phyloP scores from a whole-genome alignment of 192 early-diverging fungal genomes.

The Coemansia sp. region DNA sequence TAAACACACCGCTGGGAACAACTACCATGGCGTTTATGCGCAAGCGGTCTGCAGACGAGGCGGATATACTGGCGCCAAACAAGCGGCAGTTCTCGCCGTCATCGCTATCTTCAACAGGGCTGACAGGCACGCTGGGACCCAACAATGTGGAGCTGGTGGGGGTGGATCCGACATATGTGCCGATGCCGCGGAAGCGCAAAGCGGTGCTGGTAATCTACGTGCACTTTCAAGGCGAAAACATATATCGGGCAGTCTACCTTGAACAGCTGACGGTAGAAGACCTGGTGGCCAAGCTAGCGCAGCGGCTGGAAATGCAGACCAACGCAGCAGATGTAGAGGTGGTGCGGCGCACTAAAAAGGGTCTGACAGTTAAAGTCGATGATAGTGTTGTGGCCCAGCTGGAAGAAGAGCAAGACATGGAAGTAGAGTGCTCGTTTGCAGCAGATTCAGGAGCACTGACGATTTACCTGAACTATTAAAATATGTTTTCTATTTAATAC shows the following conservation, averaged over 20 bases:
- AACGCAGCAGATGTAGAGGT: conserved; percentile 30
- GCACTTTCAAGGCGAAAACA: conserved; percentile 54
- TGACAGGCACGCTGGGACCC: conserved; percentile 4
- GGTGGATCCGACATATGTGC: conserved; percentile 65
- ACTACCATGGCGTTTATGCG: conserved; percentile 33
- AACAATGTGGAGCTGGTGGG: conserved; percentile 39
- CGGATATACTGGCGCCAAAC: conserved; percentile 31
- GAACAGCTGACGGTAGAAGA: conserved; percentile 57
- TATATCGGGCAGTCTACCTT: conserved; percentile 65
- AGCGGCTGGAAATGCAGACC: conserved; percentile 55
- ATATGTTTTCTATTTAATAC: neutral
- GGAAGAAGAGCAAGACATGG: conserved; percentile 65
- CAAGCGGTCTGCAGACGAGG: conserved; percentile 45
- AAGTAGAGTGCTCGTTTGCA: conserved; percentile 54
- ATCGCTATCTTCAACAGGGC: conserved; percentile 14
- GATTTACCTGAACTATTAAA: conserved; percentile 37
- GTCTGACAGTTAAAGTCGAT: conserved; percentile 56
- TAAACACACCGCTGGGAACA: conserved; percentile 21
- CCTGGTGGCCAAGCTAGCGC: conserved; percentile 53
- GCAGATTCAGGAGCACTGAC: conserved; percentile 38
- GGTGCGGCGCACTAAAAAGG: conserved; percentile 55
- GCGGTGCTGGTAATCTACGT: conserved; percentile 58
- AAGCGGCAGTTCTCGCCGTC: conserved; percentile 46
- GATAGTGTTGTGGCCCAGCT: conserved; percentile 61
- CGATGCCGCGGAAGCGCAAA: conserved; percentile 40